These are phyloP conservation scores for Cymbopogon flexuosus DNA, from an alignment of 202 grass and related monocot species.

Conservation along the genomic window DNA sequence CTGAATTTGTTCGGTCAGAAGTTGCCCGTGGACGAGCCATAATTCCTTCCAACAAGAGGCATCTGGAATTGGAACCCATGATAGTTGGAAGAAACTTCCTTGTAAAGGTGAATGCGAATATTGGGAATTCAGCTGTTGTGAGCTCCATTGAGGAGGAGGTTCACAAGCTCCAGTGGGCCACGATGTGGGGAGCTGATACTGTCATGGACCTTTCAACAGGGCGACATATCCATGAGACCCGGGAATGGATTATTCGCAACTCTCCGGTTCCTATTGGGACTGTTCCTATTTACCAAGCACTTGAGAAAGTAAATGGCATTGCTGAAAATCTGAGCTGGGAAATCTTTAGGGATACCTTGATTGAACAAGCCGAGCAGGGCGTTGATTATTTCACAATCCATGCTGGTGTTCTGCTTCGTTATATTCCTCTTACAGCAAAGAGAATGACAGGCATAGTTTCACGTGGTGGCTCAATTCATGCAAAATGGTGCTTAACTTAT, in stretches of 20 bases:
- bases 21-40: constrained; percentile 88
- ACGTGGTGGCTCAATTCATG: constrained; percentile 94
- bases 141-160: constrained; percentile 98
- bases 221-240: constrained; percentile 92
- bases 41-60: constrained; percentile 92
- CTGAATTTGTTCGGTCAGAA: constrained; percentile 88
- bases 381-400: constrained; percentile 99
- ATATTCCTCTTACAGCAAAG: constrained; percentile 96
- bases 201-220: constrained; percentile 98
- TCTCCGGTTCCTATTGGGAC: constrained; percentile 92
- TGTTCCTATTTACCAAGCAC: constrained; percentile 95
- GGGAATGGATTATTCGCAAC: constrained; percentile 94
- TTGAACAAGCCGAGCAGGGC: constrained; percentile 96
- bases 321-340: constrained; percentile 95
- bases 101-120: constrained; percentile 96
- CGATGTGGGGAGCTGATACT: constrained; percentile 98
- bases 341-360: constrained; percentile 82
- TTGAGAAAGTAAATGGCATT: constrained; percentile 97
- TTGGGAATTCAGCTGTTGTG: constrained; percentile 87
- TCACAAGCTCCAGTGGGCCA: constrained; percentile 98
- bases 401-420: constrained; percentile 83
- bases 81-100: constrained; percentile 97
- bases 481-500: constrained; percentile 96
- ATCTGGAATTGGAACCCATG: constrained; percentile 96
- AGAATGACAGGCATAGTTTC: constrained; percentile 99